These are phyloP conservation scores for Pyrenochaeta sp. DNA, from an alignment of 2,329 filamentous ascomycete genomes.

Conservation along the genomic window DNA sequence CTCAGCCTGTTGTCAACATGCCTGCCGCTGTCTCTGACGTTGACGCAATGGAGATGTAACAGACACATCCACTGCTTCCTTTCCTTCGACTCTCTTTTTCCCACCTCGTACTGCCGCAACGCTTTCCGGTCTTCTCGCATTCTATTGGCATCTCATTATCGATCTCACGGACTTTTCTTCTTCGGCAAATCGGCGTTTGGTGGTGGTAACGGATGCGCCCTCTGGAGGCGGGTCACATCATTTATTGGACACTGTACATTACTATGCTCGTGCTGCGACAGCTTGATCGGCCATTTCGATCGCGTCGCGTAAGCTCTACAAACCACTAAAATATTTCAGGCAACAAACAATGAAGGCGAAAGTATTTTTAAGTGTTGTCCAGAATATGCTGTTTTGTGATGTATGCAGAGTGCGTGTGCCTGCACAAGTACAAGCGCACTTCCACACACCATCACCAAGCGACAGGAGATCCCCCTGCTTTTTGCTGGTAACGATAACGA, in stretches of 20 bases:
- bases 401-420: too few species aligned
- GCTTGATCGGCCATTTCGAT: constrained; percentile 45
- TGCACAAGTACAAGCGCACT: too few species aligned
- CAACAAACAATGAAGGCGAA: constrained; percentile 32
- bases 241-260: constrained; percentile 43
- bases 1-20: constrained; percentile 25
- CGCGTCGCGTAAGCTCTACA: constrained; percentile 36
- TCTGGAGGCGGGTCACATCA: constrained; percentile 31
- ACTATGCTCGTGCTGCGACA: constrained; percentile 39
- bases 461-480: too few species aligned
- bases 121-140: constrained; percentile 27
- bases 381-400: neutral
- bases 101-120: constrained; percentile 30
- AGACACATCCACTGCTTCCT: constrained; percentile 10
- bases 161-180: constrained; percentile 34
- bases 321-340: constrained; percentile 32
- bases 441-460: too few species aligned
- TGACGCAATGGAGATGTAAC: constrained; percentile 49
- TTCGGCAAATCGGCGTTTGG: constrained; percentile 42
- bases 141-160: constrained; percentile 31
- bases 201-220: constrained; percentile 38
- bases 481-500: too few species aligned
- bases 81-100: constrained; percentile 21
- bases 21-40: constrained; percentile 27
- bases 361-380: constrained; percentile 5